These are phyloP conservation scores for Lachnellula subtilissima DNA, from an alignment of 2,329 filamentous ascomycete genomes.

Conservation along the genomic window DNA sequence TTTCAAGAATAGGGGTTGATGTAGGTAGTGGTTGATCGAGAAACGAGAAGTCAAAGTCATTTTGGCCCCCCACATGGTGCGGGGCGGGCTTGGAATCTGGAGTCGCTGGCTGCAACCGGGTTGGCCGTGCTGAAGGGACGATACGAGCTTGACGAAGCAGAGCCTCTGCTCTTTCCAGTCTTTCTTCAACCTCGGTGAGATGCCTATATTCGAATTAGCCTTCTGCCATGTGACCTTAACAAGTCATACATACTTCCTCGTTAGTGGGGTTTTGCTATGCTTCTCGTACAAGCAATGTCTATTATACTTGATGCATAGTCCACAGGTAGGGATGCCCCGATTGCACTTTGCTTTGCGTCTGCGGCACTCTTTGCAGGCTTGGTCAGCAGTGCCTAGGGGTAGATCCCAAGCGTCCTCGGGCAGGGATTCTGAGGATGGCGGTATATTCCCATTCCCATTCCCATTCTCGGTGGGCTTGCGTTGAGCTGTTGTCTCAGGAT, in stretches of 20 bases:
- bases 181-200: constrained; percentile 4
- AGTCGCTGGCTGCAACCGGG: neutral
- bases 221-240: neutral
- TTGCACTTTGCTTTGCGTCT: constrained; percentile 4
- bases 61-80: neutral
- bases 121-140: neutral
- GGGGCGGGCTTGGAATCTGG: neutral
- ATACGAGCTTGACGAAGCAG: constrained; percentile 2
- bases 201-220: neutral
- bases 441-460: too few relatives aligned
- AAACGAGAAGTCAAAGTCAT: constrained; percentile 1
- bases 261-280: constrained; percentile 7
- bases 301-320: constrained; percentile 6
- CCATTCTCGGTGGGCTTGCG: neutral
- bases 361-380: constrained; percentile 3
- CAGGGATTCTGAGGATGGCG: too few relatives aligned
- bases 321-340: constrained; percentile 2
- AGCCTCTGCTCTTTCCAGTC: constrained; percentile 3
- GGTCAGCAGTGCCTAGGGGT: constrained; percentile 1
- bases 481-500: neutral
- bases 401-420: constrained; percentile 1
- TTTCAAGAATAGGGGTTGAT: neutral
- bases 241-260: neutral
- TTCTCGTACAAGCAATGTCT: constrained; percentile 5
- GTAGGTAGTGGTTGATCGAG: neutral